These are phyloP conservation scores for Neurospora sp. DNA, from an alignment of 2,329 filamentous ascomycete species.

Conservation along the genomic window DNA sequence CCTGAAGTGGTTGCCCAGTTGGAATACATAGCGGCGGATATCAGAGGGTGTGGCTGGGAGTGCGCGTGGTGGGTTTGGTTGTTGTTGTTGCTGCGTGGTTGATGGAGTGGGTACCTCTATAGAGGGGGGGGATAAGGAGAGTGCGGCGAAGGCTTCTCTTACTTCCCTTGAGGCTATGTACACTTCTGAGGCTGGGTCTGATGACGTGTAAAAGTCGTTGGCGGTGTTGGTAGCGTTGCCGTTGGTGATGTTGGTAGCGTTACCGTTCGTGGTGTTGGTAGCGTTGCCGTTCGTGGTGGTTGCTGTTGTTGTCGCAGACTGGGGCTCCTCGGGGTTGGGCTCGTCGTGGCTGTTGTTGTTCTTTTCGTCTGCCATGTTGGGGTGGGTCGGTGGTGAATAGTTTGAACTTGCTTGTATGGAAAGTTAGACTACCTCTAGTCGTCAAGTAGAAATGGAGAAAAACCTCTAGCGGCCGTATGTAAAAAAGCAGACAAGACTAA, in stretches of 20 bases:
- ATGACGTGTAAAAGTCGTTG: background rate
- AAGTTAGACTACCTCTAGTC: background rate
- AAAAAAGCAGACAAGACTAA: background rate
- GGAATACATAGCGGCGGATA: background rate
- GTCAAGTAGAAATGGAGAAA: background rate
- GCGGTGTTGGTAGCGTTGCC: background rate
- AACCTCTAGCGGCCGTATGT: background rate
- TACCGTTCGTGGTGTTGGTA: background rate
- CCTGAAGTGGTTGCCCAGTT: background rate
- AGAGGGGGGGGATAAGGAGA: too few relatives aligned
- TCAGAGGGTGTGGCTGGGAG: background rate
- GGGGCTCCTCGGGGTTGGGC: background rate
- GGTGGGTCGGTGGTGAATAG: background rate
- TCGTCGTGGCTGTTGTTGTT: background rate
- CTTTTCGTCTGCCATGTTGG: background rate
- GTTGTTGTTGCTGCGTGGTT: background rate
- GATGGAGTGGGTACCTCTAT: background rate
- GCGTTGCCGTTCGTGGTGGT: background rate
- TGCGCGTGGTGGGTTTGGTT: background rate
- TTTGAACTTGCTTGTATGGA: background rate
- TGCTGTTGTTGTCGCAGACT: background rate
- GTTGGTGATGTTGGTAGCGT: background rate
- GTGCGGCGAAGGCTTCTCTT: too few relatives aligned
- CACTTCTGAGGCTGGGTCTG: background rate
- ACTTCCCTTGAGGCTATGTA: background rate